phyloP scores from a whole-genome alignment of 1,284 basidiomycete genomes.

The Ceratobasidium sp. region DNA sequence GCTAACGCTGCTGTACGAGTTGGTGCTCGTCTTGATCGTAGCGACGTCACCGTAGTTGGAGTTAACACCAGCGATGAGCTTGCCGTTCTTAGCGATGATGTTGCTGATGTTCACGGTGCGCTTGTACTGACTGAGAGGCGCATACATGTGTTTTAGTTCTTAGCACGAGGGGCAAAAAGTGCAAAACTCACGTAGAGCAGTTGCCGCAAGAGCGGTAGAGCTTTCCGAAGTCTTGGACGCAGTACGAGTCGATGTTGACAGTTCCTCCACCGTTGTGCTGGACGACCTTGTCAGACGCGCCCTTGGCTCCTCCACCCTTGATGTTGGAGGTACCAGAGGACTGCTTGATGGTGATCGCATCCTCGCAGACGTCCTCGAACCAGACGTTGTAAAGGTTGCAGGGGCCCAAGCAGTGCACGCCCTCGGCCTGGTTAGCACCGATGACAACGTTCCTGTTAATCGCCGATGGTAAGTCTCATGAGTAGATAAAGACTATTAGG shows the following conservation, averaged over 20 bases:
- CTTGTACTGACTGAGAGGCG: conserved; percentile 48
- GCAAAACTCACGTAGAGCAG: conserved; percentile 36
- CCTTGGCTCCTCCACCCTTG: conserved; percentile 44
- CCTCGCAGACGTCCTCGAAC: conserved; percentile 48
- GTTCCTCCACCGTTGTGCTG: conserved; percentile 47
- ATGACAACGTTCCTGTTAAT: conserved; percentile 58
- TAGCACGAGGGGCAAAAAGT: not conserved
- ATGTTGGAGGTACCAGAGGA: conserved; percentile 44
- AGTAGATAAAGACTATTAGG: too few relatives aligned
- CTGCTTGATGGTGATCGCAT: conserved; percentile 50
- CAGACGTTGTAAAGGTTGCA: conserved; percentile 58
- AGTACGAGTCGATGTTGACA: conserved; percentile 36
- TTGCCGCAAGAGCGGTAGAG: conserved; percentile 50
- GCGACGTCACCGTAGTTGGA: conserved; percentile 47
- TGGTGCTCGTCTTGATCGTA: conserved; percentile 37
- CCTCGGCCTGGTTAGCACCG: conserved; percentile 61
- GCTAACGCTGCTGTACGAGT: conserved; percentile 30
- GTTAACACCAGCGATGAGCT: conserved; percentile 45
- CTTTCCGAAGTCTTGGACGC: conserved; percentile 41
- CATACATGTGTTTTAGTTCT: conserved; percentile 5
- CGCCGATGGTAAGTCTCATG: not conserved
- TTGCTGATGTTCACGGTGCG: conserved; percentile 53
- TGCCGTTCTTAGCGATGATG: conserved; percentile 45
- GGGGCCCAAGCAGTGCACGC: conserved; percentile 62
- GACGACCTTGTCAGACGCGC: conserved; percentile 45